Conservation (phyloP, 2,329 filamentous ascomycete species). For the Chaetomiaceae sp. region DNA sequence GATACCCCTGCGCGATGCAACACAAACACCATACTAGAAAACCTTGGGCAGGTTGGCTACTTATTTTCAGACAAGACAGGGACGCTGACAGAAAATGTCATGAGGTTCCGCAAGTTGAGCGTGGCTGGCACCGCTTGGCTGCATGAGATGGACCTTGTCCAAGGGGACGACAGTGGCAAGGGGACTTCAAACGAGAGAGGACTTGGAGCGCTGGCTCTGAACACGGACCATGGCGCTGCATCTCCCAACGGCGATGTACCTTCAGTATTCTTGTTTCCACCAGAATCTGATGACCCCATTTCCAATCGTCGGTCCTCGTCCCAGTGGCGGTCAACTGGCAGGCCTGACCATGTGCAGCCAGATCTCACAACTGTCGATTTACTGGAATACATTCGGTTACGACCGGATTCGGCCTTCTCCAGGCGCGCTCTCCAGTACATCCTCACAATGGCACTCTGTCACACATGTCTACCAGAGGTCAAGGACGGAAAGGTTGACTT, state of each 20-base stretch:
- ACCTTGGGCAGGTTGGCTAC: constrained; percentile 79
- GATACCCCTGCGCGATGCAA: constrained; percentile 80
- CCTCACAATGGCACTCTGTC: constrained; percentile 75
- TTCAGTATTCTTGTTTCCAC: not conserved
- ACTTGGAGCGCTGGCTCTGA: constrained; percentile 20
- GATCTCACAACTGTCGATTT: constrained; percentile 63
- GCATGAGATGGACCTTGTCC: constrained; percentile 64
- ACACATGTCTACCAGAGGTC: constrained; percentile 77
- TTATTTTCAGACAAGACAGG: constrained; percentile 90
- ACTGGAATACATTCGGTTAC: constrained; percentile 59
- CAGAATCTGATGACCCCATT: not conserved
- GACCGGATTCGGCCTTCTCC: constrained; percentile 67
- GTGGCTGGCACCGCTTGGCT: constrained; percentile 78
- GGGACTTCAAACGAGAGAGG: not conserved
- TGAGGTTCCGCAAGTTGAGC: constrained; percentile 84
- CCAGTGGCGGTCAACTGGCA: constrained; percentile 15
- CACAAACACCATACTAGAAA: constrained; percentile 85
- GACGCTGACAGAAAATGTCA: constrained; percentile 82
- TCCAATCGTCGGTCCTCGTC: constrained; percentile 20
- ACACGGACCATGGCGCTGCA: not conserved
- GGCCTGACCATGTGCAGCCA: constrained; percentile 23
- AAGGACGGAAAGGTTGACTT: constrained; percentile 65
- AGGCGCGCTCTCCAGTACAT: constrained; percentile 66
- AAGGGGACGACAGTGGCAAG: not conserved
- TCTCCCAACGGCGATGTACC: not conserved